These are phyloP conservation scores for Ceratocystis huliohia DNA, from an alignment of 2,329 filamentous ascomycete genomes.

Conservation along the genomic window DNA sequence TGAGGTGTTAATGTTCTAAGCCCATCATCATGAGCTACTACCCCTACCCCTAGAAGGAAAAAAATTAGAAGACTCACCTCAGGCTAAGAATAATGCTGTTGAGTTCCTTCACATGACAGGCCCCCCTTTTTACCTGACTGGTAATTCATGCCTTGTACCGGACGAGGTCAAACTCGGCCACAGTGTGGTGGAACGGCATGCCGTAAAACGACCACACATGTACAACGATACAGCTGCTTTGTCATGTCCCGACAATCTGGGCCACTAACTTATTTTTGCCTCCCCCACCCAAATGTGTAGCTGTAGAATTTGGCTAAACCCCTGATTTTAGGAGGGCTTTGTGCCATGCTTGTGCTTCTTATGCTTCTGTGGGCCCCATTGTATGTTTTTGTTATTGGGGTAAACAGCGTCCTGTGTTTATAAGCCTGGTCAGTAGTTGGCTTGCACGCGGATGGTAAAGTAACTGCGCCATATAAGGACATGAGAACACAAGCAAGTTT, in stretches of 20 bases:
- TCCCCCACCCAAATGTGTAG: conserved; percentile 1
- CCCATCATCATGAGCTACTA: not conserved
- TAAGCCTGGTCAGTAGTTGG: too few relatives aligned
- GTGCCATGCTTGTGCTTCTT: too few relatives aligned
- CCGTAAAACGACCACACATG: not conserved
- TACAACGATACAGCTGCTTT: not conserved
- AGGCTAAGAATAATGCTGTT: not conserved
- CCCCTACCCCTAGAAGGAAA: not conserved
- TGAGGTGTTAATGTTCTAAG: not conserved
- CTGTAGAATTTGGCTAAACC: not conserved
- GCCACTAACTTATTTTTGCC: not conserved
- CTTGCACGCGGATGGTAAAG: too few relatives aligned
- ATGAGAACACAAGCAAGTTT: too few relatives aligned
- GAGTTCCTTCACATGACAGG: too few relatives aligned
- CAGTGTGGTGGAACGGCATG: too few relatives aligned
- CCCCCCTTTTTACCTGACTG: too few relatives aligned
- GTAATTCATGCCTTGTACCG: not conserved
- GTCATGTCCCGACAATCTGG: conserved; percentile 2
- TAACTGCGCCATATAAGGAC: too few relatives aligned
- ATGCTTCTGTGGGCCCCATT: too few relatives aligned
- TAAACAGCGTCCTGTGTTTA: too few relatives aligned
- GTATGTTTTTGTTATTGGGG: too few relatives aligned
- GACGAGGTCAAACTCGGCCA: not conserved
- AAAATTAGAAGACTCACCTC: not conserved
- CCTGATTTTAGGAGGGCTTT: not conserved